Percentiles rank a stretch among this genome's conserved stretches.
These are phyloP conservation scores for Lentithecium fluviatile DNA, from an alignment of 495 filamentous ascomycete species.

Conservation along the genomic window DNA sequence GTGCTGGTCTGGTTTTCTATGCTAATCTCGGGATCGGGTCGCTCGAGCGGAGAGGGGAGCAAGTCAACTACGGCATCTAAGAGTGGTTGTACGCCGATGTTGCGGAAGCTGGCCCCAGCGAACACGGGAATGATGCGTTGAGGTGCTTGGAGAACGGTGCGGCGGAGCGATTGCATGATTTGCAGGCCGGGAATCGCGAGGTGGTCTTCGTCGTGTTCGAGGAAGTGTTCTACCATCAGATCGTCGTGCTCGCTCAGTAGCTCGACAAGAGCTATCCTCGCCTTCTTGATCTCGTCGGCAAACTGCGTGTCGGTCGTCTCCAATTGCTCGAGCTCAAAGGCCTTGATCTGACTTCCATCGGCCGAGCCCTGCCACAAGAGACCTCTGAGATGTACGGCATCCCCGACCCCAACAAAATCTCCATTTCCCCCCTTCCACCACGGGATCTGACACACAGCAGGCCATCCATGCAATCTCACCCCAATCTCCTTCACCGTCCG, in stretches of 20 bases:
- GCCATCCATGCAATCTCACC: constrained; percentile 74
- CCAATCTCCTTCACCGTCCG: constrained; percentile 83
- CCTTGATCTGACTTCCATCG: constrained; percentile 64
- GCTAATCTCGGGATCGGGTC: constrained; percentile 74
- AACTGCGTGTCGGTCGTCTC: constrained; percentile 53
- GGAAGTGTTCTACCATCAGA: constrained; percentile 74
- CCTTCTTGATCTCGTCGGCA: constrained; percentile 68
- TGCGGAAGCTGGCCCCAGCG: constrained; percentile 86
- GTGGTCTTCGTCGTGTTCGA: constrained; percentile 72
- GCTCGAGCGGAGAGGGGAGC: constrained; percentile 77
- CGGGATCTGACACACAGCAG: constrained; percentile 90
- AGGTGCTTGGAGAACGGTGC: constrained; percentile 59
- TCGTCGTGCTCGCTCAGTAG: constrained; percentile 85
- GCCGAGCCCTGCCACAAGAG: constrained; percentile 59
- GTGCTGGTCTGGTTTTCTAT: constrained; percentile 55
- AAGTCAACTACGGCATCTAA: constrained; percentile 85
- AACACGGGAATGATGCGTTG: constrained; percentile 78
- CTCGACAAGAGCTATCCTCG: constrained; percentile 78
- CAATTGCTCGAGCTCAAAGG: constrained; percentile 52
- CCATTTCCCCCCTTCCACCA: constrained; percentile 80
- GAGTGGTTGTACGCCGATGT: constrained; percentile 91
- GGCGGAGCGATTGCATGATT: constrained; percentile 72
- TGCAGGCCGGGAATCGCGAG: constrained; percentile 60
- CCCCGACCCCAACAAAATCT: constrained; percentile 75
- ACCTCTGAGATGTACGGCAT: constrained; percentile 63